These are phyloP conservation scores for Aurantiochytrium sp. DNA, from an alignment of 108 stramenopile genomes.

Conservation along the genomic window DNA sequence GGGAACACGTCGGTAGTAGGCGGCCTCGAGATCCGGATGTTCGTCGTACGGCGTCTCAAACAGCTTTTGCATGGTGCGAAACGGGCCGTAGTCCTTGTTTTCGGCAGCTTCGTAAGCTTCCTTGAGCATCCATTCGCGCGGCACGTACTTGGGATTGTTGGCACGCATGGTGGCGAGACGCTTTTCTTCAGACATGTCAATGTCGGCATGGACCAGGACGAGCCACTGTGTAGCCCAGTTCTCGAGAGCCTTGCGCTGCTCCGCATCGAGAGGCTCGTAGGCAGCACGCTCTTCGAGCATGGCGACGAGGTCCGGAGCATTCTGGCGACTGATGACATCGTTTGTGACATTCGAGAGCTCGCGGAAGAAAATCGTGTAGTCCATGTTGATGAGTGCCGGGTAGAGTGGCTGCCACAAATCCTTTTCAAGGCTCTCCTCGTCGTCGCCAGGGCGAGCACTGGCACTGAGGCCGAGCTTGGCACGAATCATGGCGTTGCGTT, in stretches of 20 bases:
- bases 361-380: conserved; percentile 37
- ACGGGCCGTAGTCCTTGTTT: neutral
- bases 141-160: conserved; percentile 29
- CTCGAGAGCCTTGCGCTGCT: neutral
- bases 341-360: neutral
- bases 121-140: conserved; percentile 24
- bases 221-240: neutral
- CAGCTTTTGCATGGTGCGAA: neutral
- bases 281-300: neutral
- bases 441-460: neutral
- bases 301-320: neutral
- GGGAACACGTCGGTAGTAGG: neutral
- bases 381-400: neutral
- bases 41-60: neutral
- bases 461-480: neutral
- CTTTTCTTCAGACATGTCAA: neutral
- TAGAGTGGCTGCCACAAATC: neutral
- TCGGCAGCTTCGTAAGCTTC: neutral
- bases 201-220: neutral
- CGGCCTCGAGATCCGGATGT: neutral
- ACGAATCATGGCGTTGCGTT: neutral
- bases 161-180: neutral
- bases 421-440: neutral
- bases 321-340: neutral
- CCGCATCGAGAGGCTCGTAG: neutral